These are phyloP conservation scores for Venturia carpophila DNA, from an alignment of 2,329 filamentous ascomycete genomes.

Conservation along the genomic window DNA sequence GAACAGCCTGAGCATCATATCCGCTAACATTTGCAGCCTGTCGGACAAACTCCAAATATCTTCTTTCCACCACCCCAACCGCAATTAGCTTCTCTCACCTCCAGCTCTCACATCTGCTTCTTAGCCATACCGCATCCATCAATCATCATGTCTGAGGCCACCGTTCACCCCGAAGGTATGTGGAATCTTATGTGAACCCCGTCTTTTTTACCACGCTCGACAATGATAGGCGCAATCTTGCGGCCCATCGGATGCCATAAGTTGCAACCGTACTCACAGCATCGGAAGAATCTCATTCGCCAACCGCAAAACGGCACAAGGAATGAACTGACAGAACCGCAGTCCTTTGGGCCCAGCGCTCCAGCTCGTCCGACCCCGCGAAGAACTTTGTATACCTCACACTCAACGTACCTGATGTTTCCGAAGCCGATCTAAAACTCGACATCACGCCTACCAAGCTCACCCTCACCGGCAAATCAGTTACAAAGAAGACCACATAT, in stretches of 20 bases:
- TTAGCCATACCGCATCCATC: neutral
- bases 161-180: conserved; percentile 35
- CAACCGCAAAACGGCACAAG: too few relatives aligned
- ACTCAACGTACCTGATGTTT: conserved; percentile 79
- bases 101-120: conserved; percentile 7
- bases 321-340: conserved; percentile 14
- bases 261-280: neutral
- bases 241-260: neutral
- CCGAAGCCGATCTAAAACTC: conserved; percentile 67
- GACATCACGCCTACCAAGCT: conserved; percentile 72
- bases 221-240: neutral
- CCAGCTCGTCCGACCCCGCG: conserved; percentile 64
- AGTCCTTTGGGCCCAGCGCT: conserved; percentile 99
- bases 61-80: conserved; percentile 19
- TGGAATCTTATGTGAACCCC: conserved; percentile 15
- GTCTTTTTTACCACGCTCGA: neutral
- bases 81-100: conserved; percentile 21
- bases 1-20: conserved; percentile 1
- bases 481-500: conserved; percentile 80
- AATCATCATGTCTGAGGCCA: conserved; percentile 21
- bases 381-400: conserved; percentile 96
- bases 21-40: conserved; percentile 8
- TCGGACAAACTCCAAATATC: conserved; percentile 12
- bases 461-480: conserved; percentile 73
- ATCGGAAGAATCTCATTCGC: too few relatives aligned